phyloP scores from a whole-genome alignment of 2,329 filamentous ascomycete species.

The Neonectria magnoliae region DNA sequence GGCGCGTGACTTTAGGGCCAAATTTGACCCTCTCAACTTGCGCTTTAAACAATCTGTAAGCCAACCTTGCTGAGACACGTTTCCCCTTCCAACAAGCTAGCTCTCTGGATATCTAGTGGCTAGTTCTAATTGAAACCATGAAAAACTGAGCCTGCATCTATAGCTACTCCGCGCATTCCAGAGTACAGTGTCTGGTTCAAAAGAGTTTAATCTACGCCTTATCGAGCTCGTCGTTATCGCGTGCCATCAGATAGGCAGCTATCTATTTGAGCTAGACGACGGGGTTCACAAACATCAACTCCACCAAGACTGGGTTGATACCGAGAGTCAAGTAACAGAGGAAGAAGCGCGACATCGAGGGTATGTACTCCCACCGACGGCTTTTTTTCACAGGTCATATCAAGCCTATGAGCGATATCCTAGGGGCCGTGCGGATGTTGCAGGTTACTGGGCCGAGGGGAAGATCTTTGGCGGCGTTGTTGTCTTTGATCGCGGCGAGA shows the following conservation, averaged over 20 bases:
- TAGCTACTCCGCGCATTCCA: constrained; percentile 11
- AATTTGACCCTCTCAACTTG: constrained; percentile 1
- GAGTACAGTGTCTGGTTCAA: background rate
- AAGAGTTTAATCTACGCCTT: constrained; percentile 15
- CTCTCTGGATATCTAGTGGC: background rate
- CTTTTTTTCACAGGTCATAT: constrained; percentile 8
- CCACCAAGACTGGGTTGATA: constrained; percentile 12
- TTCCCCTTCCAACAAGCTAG: background rate
- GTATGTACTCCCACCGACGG: constrained; percentile 6
- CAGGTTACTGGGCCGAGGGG: constrained; percentile 45
- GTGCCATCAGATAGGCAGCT: constrained; percentile 5
- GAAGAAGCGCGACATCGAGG: constrained; percentile 1
- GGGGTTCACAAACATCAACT: constrained; percentile 12
- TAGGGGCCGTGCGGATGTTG: constrained; percentile 32
- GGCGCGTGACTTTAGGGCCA: constrained; percentile 2
- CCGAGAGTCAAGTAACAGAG: background rate
- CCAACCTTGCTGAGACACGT: background rate
- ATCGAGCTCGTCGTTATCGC: constrained; percentile 4
- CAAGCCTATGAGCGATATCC: constrained; percentile 41
- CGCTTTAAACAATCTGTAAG: constrained; percentile 3
- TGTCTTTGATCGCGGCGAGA: constrained; percentile 16
- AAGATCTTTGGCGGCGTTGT: constrained; percentile 41
- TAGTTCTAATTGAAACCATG: background rate
- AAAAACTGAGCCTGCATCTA: too few relatives aligned
- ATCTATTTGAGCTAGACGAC: constrained; percentile 13